phyloP scores from a whole-genome alignment of 208 protist genomes.

The Crithidia acanthocephali region DNA sequence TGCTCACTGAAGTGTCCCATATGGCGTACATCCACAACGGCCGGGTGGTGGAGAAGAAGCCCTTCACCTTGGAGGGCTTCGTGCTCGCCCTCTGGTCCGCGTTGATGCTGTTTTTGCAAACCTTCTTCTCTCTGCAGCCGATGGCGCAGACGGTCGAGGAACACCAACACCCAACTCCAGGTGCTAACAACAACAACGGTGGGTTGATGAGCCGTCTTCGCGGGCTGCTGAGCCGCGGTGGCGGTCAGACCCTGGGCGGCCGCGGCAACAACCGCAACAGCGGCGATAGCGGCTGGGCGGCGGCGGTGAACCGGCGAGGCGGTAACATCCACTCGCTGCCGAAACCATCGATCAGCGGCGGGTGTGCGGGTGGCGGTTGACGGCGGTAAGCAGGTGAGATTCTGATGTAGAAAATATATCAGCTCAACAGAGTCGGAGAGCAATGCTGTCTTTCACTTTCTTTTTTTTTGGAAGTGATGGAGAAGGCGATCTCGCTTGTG shows the following conservation, averaged over 20 bases:
- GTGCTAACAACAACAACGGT: conserved; percentile 1
- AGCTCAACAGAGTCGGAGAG: too few species aligned
- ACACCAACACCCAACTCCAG: conserved; percentile 24
- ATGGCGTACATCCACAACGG: conserved; percentile 84
- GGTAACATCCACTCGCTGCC: conserved; percentile 63
- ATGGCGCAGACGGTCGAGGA: conserved; percentile 48
- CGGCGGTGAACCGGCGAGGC: conserved; percentile 33
- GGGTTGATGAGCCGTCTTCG: conserved; percentile 7
- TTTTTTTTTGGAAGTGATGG: too few species aligned
- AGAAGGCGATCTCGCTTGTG: too few species aligned
- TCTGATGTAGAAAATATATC: neutral
- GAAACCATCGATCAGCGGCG: conserved; percentile 36
- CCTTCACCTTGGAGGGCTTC: conserved; percentile 65
- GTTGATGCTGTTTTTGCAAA: conserved; percentile 72
- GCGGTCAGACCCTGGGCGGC: conserved; percentile 19
- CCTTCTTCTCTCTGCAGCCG: conserved; percentile 61
- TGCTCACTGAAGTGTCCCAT: neutral
- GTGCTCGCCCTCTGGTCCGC: conserved; percentile 41
- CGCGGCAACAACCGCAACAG: conserved; percentile 12
- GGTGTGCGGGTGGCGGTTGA: conserved; percentile 28
- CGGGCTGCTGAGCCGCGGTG: conserved; percentile 17
- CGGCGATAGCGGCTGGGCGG: conserved; percentile 28
- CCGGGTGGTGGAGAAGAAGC: conserved; percentile 77
- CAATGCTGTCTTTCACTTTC: too few species aligned
- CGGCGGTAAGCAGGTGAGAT: conserved; percentile 26